Base-by-base conservation (phyloP, 1,139 yeast genomes). In the Suhomyces maxii region DNA sequence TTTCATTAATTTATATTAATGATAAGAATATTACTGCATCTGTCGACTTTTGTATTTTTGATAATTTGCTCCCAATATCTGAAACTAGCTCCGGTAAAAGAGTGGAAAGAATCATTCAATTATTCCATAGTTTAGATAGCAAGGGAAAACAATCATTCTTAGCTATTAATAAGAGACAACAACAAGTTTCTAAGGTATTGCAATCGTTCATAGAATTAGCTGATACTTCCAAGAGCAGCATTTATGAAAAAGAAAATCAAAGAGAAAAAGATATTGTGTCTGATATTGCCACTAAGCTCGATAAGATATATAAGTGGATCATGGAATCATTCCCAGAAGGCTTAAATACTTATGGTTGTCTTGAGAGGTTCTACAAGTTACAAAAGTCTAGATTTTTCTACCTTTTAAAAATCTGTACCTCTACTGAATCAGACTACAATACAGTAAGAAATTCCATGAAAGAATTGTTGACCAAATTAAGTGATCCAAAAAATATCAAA, bases 1-100 rank as follows among this genome's bases (percentile, higher is more conserved):
- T 90, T 45, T 81, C 84, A 14, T 74, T 89, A 44, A 74, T 86
- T 37, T 90, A 88, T 59, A 86, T 90, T 52, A 89, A 89, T 61
- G 91, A 88, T 56, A 76, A 69, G 46, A 73, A 73, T 14, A 84
- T 89, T 44, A 88, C 84, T 47, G 77, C 83, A n/a, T 69, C 79
- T 23, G 86, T 89, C 13, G 97, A 90, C 60, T 53, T 68, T 3
- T 69, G 78, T 1, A 57, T 89, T 7, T 78, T 84, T 56, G 89
- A 84, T 46, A 73, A 77, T 46, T 57, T 90, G 2, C 61, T 87
- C 12, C 89, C 95, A 0, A 68, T 81, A 36, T 66, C 73, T 4
- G 69, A 71, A 26, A 73, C 77, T 38, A 77, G 78, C 46, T 52
- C 70, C 0, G 61, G 60, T 11, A 57, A 51, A 26, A 69, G 96